phyloP scores from a whole-genome alignment of 2,329 filamentous ascomycete genomes.

The Pseudogymnoascus sp. region DNA sequence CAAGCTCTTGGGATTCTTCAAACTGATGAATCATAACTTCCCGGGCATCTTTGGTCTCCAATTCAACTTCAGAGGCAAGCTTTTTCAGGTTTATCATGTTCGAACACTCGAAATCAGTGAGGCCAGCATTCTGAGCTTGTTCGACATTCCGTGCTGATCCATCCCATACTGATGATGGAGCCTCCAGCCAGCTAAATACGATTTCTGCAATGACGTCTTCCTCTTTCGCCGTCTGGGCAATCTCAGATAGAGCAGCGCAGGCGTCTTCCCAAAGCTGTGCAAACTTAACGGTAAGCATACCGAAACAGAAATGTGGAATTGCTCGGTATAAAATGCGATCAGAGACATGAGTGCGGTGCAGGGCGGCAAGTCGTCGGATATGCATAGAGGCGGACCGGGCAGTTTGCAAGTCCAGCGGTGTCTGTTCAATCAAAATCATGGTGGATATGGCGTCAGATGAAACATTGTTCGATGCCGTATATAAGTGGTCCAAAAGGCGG shows the following conservation, averaged over 20 bases:
- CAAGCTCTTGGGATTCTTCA: slow-evolving; percentile 52
- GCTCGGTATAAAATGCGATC: slow-evolving; percentile 62
- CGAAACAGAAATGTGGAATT: slow-evolving; percentile 78
- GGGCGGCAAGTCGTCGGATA: slow-evolving; percentile 60
- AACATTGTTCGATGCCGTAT: slow-evolving; percentile 42
- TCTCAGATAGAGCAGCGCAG: slow-evolving; percentile 64
- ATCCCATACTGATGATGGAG: slow-evolving; percentile 48
- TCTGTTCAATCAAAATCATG: slow-evolving; percentile 75
- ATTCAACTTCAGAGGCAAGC: slow-evolving; percentile 44
- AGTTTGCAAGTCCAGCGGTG: slow-evolving; percentile 68
- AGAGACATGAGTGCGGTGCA: slow-evolving; percentile 50
- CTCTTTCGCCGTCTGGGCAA: slow-evolving; percentile 62
- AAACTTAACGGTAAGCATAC: slow-evolving; percentile 77
- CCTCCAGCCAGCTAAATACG: slow-evolving; percentile 70
- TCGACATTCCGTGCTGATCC: slow-evolving; percentile 34
- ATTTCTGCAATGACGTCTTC: slow-evolving; percentile 66
- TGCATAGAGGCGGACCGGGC: slow-evolving; percentile 75
- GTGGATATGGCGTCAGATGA: slow-evolving; percentile 45
- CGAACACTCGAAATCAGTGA: slow-evolving; percentile 78
- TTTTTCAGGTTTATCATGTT: slow-evolving; percentile 58
- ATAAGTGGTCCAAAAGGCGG: slow-evolving; percentile 59
- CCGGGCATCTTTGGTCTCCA: slow-evolving; percentile 45
- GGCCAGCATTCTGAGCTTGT: slow-evolving; percentile 32
- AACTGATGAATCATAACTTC: slow-evolving; percentile 58
- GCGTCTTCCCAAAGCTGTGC: slow-evolving; percentile 84